Percentiles rank a stretch among this genome's conserved stretches.
Evolutionary conservation across 1,284 basidiomycete species (phyloP).

Genomic region (Cutaneotrichosporon curvatum): DNA sequence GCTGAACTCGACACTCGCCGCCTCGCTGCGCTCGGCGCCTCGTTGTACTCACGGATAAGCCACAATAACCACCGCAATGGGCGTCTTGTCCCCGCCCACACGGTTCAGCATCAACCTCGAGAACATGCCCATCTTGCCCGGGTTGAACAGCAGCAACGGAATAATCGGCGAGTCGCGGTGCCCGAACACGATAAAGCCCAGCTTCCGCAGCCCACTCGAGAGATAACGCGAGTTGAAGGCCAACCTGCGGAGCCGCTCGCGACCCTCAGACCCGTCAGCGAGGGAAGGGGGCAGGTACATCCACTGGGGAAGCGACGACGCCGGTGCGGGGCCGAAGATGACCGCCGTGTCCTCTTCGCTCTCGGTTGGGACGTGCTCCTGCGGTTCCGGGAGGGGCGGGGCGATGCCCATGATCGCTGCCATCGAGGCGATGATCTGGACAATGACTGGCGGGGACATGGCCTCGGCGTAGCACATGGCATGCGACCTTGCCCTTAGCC

Average conservation of each 20-base stretch:
- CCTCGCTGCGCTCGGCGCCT: too few species aligned
- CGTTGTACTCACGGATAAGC: conserved; percentile 57
- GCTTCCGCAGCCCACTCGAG: conserved; percentile 73
- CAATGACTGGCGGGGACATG: conserved; percentile 82
- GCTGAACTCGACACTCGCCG: too few species aligned
- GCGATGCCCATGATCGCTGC: conserved; percentile 90
- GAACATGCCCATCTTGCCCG: conserved; percentile 85
- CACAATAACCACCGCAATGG: conserved; percentile 78
- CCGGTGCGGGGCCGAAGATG: conserved; percentile 58
- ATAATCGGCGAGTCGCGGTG: conserved; percentile 88
- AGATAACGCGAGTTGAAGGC: conserved; percentile 96
- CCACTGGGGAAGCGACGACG: conserved; percentile 60
- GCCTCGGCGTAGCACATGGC: conserved; percentile 83
- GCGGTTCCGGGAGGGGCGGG: conserved; percentile 46
- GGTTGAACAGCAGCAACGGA: conserved; percentile 86
- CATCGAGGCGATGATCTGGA: conserved; percentile 88
- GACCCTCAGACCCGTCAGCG: conserved; percentile 74
- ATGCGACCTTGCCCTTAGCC: conserved; percentile 74
- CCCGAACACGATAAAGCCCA: conserved; percentile 96
- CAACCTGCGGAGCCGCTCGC: conserved; percentile 70
- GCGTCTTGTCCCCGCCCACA: conserved; percentile 53
- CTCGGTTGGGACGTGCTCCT: conserved; percentile 6
- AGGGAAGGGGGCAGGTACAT: conserved; percentile 61
- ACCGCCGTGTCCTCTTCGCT: conserved; percentile 47
- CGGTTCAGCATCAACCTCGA: conserved; percentile 80